Conservation (phyloP, 2,329 filamentous ascomycete genomes). For the Saccharata proteae region DNA sequence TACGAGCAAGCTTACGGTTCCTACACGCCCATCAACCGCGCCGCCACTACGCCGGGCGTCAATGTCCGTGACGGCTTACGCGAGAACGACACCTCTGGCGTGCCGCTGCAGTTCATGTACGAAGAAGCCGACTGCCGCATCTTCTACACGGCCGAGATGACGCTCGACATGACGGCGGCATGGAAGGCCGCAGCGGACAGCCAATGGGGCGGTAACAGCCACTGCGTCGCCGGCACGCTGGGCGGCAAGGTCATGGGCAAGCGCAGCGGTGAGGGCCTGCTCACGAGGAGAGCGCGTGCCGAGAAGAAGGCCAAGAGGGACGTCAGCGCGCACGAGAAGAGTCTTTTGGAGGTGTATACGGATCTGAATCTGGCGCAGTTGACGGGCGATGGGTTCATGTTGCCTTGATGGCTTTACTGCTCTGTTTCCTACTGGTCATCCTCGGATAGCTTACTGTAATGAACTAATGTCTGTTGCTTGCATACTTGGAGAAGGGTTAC, state of each 20-base stretch:
- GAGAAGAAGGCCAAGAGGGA: constrained; percentile 4
- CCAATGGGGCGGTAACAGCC: constrained; percentile 19
- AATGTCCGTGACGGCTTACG: constrained; percentile 25
- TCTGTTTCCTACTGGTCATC: no score
- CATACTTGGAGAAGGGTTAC: no score
- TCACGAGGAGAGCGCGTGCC: constrained; percentile 2
- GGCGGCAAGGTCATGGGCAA: constrained; percentile 1
- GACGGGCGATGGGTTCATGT: constrained; percentile 7
- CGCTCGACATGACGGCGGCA: constrained; percentile 22
- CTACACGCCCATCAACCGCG: constrained; percentile 18
- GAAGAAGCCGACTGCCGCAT: constrained; percentile 28
- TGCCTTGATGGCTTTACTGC: constrained; percentile 1
- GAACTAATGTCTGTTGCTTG: no score
- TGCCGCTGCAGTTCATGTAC: constrained; percentile 27
- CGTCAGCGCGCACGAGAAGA: constrained; percentile 1
- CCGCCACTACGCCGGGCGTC: constrained; percentile 13
- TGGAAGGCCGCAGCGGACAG: constrained; percentile 28
- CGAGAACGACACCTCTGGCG: constrained; percentile 18
- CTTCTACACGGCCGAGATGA: constrained; percentile 30
- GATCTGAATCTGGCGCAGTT: not conserved
- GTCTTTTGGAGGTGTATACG: constrained; percentile 4
- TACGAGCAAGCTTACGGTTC: constrained; percentile 17
- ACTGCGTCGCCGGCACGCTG: constrained; percentile 17
- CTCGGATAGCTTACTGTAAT: no score
- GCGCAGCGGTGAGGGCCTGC: not conserved